phyloP scores from a whole-genome alignment of 179 eudicot genomes.

The Vitellaria paradoxa region DNA sequence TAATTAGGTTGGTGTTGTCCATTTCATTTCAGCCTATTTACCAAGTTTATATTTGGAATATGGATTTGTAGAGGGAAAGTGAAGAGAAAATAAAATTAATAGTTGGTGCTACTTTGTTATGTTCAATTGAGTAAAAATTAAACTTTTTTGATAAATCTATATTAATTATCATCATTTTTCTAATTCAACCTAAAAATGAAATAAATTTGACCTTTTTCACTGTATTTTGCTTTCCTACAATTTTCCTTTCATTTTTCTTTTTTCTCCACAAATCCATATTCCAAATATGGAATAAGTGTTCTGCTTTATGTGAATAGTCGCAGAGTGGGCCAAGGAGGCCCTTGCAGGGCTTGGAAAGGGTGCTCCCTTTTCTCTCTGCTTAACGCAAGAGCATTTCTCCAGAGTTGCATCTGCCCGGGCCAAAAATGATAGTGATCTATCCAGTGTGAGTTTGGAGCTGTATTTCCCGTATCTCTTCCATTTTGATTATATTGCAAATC shows the following conservation, averaged over 20 bases:
- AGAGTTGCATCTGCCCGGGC: conserved; percentile 72
- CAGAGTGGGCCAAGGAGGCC: conserved; percentile 94
- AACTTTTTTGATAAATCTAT: no score
- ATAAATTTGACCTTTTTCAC: not conserved
- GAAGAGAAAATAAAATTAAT: no score
- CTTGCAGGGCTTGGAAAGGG: conserved; percentile 74
- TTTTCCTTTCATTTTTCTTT: no score
- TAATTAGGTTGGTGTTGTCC: not conserved
- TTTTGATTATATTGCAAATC: not conserved
- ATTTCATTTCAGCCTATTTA: not conserved
- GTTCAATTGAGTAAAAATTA: no score
- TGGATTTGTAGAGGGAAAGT: no score
- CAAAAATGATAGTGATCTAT: conserved; percentile 45
- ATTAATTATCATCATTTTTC: no score
- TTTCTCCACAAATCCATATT: no score
- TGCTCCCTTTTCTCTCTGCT: conserved; percentile 77
- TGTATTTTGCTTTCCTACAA: no score
- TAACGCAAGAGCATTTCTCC: conserved; percentile 72
- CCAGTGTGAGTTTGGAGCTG: conserved; percentile 44
- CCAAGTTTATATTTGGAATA: no score
- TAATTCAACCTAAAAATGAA: no score
- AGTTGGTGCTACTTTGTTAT: no score
- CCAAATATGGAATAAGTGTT: not conserved
- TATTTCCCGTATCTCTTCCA: not conserved
- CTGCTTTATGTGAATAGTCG: conserved; percentile 42